These are phyloP conservation scores for Acanthamoeba royreba DNA, from an alignment of 208 protist genomes.

Conservation along the genomic window DNA sequence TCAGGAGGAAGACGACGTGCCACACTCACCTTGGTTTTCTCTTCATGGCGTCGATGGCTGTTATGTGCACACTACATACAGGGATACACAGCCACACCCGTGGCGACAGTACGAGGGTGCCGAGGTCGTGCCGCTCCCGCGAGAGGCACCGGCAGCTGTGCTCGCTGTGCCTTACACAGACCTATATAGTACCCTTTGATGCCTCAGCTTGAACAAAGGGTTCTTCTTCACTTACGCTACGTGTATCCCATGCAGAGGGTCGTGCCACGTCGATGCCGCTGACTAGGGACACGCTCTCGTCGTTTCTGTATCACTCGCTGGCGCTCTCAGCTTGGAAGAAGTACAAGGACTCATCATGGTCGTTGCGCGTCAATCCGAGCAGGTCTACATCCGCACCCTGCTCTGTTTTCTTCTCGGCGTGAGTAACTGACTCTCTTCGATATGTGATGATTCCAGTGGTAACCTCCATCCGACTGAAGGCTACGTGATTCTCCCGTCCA, in stretches of 20 bases:
- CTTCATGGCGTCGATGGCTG: not conserved
- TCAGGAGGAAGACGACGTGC: not conserved
- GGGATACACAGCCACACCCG: not conserved
- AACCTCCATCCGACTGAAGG: conserved; percentile 12
- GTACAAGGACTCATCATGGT: not conserved
- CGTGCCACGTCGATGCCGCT: not conserved
- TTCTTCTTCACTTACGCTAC: not conserved
- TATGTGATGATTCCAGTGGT: not conserved
- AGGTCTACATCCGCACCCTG: not conserved
- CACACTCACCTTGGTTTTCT: not conserved
- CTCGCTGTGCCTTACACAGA: not conserved
- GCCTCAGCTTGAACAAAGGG: not conserved
- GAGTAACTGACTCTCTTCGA: not conserved
- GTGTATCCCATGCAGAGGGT: not conserved
- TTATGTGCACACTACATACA: not conserved
- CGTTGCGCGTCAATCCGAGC: not conserved
- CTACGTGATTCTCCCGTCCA: not conserved
- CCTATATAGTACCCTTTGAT: not conserved
- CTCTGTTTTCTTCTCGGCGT: not conserved
- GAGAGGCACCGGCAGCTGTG: not conserved
- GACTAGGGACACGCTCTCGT: not conserved
- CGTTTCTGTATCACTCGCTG: conserved; percentile 34
- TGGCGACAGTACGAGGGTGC: not conserved
- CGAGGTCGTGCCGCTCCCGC: not conserved
- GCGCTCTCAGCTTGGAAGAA: conserved; percentile 19